Evolutionary conservation across 768 basidiomycete species (phyloP).

Genomic region (Suillus luteus): DNA sequence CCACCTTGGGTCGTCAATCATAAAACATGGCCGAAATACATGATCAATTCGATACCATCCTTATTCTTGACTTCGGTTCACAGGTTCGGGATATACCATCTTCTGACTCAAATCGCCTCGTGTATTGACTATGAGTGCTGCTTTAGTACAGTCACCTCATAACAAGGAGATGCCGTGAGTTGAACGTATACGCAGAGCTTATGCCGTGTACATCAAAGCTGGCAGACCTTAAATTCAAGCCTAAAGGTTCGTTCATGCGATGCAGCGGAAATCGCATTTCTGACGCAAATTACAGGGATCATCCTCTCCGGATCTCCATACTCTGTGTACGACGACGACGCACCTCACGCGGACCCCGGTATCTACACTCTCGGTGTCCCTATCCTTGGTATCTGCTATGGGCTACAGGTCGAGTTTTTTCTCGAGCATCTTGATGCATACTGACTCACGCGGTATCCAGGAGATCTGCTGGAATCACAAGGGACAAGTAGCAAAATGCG

Average conservation of each 20-base stretch:
- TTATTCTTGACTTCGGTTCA: constrained; percentile 97
- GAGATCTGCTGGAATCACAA: constrained; percentile 91
- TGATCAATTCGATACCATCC: constrained; percentile 92
- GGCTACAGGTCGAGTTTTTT: constrained; percentile 69
- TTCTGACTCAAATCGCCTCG: not conserved
- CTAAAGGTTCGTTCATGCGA: constrained; percentile 69
- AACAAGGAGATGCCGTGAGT: constrained; percentile 94
- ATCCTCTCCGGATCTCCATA: constrained; percentile 98
- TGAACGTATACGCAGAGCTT: constrained; percentile 96
- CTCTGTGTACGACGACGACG: constrained; percentile 91
- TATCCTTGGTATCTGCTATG: constrained; percentile 96
- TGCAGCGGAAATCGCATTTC: not conserved
- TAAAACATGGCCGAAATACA: constrained; percentile 80
- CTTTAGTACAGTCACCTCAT: constrained; percentile 94
- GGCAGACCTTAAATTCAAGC: constrained; percentile 86
- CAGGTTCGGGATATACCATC: constrained; percentile 55
- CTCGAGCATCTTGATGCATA: not conserved
- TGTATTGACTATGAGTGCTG: constrained; percentile 4
- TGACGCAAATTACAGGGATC: constrained; percentile 56
- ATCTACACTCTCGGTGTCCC: constrained; percentile 89
- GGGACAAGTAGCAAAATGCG: constrained; percentile 81
- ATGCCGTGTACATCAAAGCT: constrained; percentile 95
- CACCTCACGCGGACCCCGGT: constrained; percentile 92
- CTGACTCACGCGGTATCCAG: constrained; percentile 40
- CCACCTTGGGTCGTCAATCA: not conserved